Conservation (phyloP, 352 stramenopile species). For the Phytopythium litorale region DNA sequence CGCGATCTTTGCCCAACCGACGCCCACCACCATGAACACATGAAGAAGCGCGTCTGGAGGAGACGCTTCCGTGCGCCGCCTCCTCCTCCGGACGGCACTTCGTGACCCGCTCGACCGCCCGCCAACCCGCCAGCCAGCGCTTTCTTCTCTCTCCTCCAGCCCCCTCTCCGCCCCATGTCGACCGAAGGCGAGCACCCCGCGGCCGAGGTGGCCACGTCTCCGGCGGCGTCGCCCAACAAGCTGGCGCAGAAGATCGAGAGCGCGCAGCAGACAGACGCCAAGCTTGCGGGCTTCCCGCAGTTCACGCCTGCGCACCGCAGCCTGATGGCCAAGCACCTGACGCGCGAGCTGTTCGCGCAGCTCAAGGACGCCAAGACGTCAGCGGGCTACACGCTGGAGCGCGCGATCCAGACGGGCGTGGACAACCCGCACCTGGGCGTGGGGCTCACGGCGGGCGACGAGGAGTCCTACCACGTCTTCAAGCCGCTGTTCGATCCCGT, state of each 20-base stretch:
- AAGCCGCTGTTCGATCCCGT: conserved; percentile 73
- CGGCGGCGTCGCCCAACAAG: conserved; percentile 68
- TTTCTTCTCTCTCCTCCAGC: neutral
- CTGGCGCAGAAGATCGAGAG: conserved; percentile 77
- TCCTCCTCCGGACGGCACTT: conserved; percentile 15
- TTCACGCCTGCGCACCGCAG: conserved; percentile 74
- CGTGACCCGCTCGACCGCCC: conserved; percentile 2
- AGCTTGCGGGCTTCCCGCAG: conserved; percentile 62
- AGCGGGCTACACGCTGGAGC: conserved; percentile 70
- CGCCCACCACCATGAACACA: neutral
- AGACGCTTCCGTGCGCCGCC: neutral
- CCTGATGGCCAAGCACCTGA: conserved; percentile 68
- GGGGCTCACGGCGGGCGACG: conserved; percentile 52
- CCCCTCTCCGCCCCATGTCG: no score
- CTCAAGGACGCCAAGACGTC: conserved; percentile 62
- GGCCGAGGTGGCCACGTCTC: conserved; percentile 12
- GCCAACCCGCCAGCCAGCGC: neutral
- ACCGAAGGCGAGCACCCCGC: conserved; percentile 20
- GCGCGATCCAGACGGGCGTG: conserved; percentile 70
- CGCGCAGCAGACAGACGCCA: conserved; percentile 64
- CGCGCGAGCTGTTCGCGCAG: conserved; percentile 64
- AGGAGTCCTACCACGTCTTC: conserved; percentile 73
- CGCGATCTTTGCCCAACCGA: neutral
- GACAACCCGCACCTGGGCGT: conserved; percentile 76
- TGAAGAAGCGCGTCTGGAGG: no score